Conservation (phyloP, 2,329 filamentous ascomycete species). For the Lasiodiplodia theobromae region DNA sequence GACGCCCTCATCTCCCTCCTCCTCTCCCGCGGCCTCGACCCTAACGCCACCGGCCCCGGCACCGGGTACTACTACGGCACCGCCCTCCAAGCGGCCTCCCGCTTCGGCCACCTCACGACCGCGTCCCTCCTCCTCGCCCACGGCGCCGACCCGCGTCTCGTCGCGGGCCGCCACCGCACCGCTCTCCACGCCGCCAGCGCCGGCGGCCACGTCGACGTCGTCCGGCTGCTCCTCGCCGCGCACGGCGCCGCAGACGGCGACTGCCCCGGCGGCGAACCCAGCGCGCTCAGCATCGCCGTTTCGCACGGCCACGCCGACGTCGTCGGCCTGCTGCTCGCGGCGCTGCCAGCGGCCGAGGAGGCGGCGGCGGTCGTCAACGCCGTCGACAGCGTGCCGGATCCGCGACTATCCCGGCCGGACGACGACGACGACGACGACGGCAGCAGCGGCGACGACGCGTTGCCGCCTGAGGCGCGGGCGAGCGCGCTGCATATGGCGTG, state of each 20-base stretch:
- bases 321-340: background rate
- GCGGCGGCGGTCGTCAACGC: background rate
- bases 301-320: background rate
- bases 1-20: too few species aligned
- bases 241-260: slow-evolving; percentile 31
- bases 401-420: background rate
- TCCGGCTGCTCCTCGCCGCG: slow-evolving; percentile 31
- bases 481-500: slow-evolving; percentile 5
- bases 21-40: too few species aligned
- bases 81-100: background rate
- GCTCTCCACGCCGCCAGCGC: background rate
- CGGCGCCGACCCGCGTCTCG: background rate
- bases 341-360: background rate
- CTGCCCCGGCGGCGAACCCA: background rate
- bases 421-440: too few species aligned
- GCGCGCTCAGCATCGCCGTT: background rate
- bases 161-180: background rate
- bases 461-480: background rate
- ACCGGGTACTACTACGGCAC: too few species aligned
- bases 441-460: too few species aligned
- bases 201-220: background rate
- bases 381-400: slow-evolving; percentile 30
- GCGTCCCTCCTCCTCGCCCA: background rate
- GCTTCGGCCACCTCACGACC: too few species aligned
- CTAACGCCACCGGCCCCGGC: too few species aligned